Base-by-base conservation (phyloP, 768 basidiomycete species). In the Mycena vitilis region DNA sequence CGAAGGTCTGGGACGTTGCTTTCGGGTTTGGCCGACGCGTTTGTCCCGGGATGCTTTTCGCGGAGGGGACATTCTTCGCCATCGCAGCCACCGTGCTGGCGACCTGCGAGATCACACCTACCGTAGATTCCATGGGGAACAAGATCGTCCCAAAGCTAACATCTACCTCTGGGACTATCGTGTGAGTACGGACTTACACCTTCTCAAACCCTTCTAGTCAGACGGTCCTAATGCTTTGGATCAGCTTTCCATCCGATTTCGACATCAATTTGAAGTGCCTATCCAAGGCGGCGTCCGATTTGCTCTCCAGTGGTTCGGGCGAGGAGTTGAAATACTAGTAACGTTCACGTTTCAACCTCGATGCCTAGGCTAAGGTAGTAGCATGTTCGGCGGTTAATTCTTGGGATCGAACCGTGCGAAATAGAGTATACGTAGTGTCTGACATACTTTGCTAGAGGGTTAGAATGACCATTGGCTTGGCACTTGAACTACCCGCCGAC, bases 11-110 rank as follows among this genome's bases (percentile, higher is more conserved):
- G 2, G 16, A 57, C 11, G 3, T 57, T 0, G 18, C 30, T 2
- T 64, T 64, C 48, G 63, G 63, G n/a, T 64, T 64, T 25, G 63
- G 63, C 10, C 13, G 63, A 13, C 10, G 63, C 5, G 34, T 37
- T n/a, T 64, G 63, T 49, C 63, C 63, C 1, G 63, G 63, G 5
- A 48, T 42, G 23, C 2, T 25, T 20, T 64, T 64, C 5, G 54
- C 54, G 13, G 55, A 64, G 20, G 54, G 23, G 2, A 64, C 45
- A 0, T 37, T 64, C 20, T 64, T 64, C 23, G 55, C 63, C 4
- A 40, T 64, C 20, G 55, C 30, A 4, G 2, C 63, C 0, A 64
- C 63, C 5, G 30, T 57, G 0, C 22, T 64, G 7, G 34, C 63
- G 6, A 64, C 63, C 1, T 65, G 57, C 49, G 64, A 65, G 18